phyloP scores from a whole-genome alignment of 1,139 yeast species.

The Meyerozyma smithsonii region DNA sequence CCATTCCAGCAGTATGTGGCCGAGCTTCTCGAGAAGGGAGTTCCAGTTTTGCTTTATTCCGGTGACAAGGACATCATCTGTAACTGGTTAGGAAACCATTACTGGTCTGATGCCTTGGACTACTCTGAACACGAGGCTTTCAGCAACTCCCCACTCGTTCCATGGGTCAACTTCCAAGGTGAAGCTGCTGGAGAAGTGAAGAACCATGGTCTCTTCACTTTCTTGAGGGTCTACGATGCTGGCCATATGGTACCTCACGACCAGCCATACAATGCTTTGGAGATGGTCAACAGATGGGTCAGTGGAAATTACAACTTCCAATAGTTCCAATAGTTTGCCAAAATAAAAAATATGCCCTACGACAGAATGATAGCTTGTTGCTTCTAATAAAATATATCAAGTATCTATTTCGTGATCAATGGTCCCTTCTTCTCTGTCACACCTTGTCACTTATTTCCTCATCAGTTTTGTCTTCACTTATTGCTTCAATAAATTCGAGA shows the following conservation, averaged over 20 bases:
- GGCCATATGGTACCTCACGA: constrained; percentile 82
- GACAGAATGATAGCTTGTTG: no score
- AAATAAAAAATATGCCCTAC: no score
- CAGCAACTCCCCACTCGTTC: constrained; percentile 24
- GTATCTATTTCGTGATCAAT: not conserved
- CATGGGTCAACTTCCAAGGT: constrained; percentile 39
- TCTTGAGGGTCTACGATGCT: constrained; percentile 59
- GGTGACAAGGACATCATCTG: constrained; percentile 39
- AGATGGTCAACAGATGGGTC: constrained; percentile 79
- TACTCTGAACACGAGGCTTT: constrained; percentile 25
- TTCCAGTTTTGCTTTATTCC: constrained; percentile 36
- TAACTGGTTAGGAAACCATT: constrained; percentile 38
- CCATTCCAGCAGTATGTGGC: constrained; percentile 64
- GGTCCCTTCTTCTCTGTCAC: no score
- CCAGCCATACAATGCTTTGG: constrained; percentile 70
- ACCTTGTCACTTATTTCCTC: not conserved
- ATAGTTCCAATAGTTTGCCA: no score
- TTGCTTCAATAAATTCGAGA: constrained; percentile 10
- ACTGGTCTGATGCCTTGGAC: constrained; percentile 29
- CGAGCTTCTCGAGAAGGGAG: constrained; percentile 48
- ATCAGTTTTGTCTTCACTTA: constrained; percentile 3
- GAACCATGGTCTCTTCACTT: constrained; percentile 50
- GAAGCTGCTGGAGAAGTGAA: constrained; percentile 57
- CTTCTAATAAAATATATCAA: no score
- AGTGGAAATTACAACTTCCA: constrained; percentile 39